These are phyloP conservation scores for Penicillium bovifimosum DNA, from an alignment of 495 filamentous ascomycete species.

Conservation along the genomic window DNA sequence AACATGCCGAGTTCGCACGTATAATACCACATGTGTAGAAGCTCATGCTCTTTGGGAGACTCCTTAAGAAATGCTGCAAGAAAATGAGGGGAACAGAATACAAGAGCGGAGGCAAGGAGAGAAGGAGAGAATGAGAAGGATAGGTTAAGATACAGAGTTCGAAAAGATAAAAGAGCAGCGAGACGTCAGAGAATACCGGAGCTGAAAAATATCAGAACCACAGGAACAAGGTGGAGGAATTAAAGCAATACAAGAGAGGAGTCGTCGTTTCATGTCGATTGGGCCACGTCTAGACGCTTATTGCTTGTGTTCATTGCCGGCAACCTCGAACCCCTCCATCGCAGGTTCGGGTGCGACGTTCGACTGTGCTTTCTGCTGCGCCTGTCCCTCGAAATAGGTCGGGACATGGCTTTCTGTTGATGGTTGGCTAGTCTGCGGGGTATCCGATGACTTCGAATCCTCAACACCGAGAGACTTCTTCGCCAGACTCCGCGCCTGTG, in stretches of 20 bases:
- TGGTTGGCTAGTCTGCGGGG: neutral
- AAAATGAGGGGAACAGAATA: neutral
- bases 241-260: conserved; percentile 6
- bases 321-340: conserved; percentile 49
- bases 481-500: conserved; percentile 67
- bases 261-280: conserved; percentile 12
- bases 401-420: conserved; percentile 7
- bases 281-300: conserved; percentile 5
- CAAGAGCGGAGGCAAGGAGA: conserved; percentile 1
- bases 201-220: neutral
- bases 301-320: conserved; percentile 35
- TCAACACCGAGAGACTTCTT: conserved; percentile 42
- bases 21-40: neutral
- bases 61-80: conserved; percentile 11
- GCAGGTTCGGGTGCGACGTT: conserved; percentile 5
- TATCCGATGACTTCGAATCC: conserved; percentile 1
- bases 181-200: neutral
- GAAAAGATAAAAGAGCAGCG: neutral
- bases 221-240: neutral
- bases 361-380: neutral
- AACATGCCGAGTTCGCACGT: neutral
- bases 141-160: neutral
- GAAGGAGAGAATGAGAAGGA: neutral
- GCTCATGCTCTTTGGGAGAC: conserved; percentile 2
- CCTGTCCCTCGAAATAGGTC: conserved; percentile 5